A percentile compares a stretch with the other conserved stretches of the same genome.
Conservation (phyloP, 2,329 filamentous ascomycete genomes). For the Trichoderma guizhouense region DNA sequence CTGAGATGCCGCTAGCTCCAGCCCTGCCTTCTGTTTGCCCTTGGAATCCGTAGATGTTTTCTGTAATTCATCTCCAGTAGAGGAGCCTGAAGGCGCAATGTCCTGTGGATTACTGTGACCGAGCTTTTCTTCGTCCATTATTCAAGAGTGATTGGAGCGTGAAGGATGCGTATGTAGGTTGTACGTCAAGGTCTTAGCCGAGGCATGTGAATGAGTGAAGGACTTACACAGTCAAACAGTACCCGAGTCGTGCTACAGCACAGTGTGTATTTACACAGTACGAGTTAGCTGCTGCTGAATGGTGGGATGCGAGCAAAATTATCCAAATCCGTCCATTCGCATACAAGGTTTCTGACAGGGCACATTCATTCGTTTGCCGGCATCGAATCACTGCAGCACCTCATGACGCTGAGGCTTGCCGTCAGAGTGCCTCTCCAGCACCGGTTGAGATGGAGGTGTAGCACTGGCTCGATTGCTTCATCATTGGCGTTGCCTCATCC, state of each 20-base stretch:
- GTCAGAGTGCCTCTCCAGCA: conserved; percentile 26
- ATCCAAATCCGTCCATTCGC: not conserved
- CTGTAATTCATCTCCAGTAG: not conserved
- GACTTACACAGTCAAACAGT: not conserved
- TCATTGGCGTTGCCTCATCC: not conserved
- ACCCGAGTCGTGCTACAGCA: not conserved
- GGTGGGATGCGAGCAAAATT: not conserved
- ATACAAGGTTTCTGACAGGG: not conserved
- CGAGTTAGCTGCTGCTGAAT: not conserved
- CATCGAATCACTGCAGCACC: not conserved
- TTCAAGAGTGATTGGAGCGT: not conserved
- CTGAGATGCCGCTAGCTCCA: not conserved
- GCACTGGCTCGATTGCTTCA: conserved; percentile 13
- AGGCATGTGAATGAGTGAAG: not conserved
- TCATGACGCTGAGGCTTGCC: conserved; percentile 26
- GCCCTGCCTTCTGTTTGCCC: conserved; percentile 8
- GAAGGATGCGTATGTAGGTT: not conserved
- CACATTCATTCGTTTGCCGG: not conserved
- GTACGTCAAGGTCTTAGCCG: not conserved
- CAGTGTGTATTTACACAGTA: not conserved
- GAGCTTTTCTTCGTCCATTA: not conserved
- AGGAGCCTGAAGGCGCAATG: not conserved
- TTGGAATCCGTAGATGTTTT: not conserved
- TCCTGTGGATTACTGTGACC: not conserved
- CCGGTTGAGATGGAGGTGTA: conserved; percentile 22